Conservation (phyloP, 2,329 filamentous ascomycete species). For the Cryphonectria naterciae region DNA sequence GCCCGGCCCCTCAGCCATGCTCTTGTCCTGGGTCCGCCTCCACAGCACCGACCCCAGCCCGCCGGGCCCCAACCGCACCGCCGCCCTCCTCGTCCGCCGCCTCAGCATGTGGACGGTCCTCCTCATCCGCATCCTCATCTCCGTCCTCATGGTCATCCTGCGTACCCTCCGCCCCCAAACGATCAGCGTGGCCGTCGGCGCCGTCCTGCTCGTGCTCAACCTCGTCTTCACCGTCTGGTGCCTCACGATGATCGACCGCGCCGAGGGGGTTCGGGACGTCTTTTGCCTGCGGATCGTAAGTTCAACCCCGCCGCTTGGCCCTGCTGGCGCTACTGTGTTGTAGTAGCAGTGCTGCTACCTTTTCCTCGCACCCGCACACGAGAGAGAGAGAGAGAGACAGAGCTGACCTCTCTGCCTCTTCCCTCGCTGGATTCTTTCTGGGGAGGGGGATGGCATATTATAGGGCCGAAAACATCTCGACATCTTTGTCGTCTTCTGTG, state of each 20-base stretch:
- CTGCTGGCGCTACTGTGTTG: not conserved
- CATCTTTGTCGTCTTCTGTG: constrained; percentile 5
- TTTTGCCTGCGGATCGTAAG: constrained; percentile 9
- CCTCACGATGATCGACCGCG: constrained; percentile 25
- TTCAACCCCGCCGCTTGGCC: not conserved
- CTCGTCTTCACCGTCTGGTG: constrained; percentile 23
- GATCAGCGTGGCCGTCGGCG: constrained; percentile 11
- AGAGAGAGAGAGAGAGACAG: not conserved
- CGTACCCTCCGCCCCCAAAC: constrained; percentile 10
- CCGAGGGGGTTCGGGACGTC: constrained; percentile 13
- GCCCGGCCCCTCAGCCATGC: constrained; percentile 10
- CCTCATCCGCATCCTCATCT: constrained; percentile 11
- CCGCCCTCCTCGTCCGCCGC: constrained; percentile 1
- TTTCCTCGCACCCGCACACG: too few species aligned
- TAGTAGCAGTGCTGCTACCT: not conserved
- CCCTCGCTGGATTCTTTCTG: too few species aligned
- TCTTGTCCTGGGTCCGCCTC: constrained; percentile 10
- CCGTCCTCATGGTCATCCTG: constrained; percentile 6
- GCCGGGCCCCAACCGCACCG: too few species aligned
- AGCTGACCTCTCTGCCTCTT: not conserved
- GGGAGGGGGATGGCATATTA: not conserved
- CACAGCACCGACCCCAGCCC: not conserved
- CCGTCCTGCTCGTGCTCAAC: constrained; percentile 9
- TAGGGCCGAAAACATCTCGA: constrained; percentile 23
- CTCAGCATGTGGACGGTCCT: constrained; percentile 24